Percentiles rank a stretch among this genome's conserved stretches.
Evolutionary conservation across 495 filamentous ascomycete genomes (phyloP).

Genomic region (Neurospora sp.): DNA sequence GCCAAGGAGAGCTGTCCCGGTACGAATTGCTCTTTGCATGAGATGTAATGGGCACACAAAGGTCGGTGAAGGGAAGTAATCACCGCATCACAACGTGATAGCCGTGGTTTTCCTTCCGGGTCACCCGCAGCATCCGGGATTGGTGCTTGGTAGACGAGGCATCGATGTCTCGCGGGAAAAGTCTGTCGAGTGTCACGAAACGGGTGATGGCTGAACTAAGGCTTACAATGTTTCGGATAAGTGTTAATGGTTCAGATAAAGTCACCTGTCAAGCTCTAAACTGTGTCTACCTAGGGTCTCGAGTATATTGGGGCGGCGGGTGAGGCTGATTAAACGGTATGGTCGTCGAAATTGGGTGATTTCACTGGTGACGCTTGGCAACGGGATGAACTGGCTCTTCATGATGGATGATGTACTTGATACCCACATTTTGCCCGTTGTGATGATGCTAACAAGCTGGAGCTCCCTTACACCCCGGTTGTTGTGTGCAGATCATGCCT

Average conservation of each 20-base stretch:
- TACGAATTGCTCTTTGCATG: not conserved
- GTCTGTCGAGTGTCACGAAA: not conserved
- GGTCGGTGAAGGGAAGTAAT: slow-evolving; percentile 12
- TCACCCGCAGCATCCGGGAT: not conserved
- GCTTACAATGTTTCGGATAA: not conserved
- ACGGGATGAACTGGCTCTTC: not conserved
- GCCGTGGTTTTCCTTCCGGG: not conserved
- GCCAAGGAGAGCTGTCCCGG: not conserved
- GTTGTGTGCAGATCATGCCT: not conserved
- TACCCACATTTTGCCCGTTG: not conserved
- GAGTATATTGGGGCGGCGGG: not conserved
- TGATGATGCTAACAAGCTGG: not conserved
- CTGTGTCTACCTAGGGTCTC: not conserved
- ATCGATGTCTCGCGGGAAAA: not conserved
- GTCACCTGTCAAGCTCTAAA: not conserved
- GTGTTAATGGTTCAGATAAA: not conserved
- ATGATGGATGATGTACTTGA: not conserved
- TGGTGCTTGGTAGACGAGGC: not conserved
- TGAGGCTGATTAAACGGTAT: not conserved
- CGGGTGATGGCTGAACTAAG: not conserved
- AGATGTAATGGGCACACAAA: slow-evolving; percentile 7
- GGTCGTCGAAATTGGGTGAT: not conserved
- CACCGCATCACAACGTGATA: slow-evolving; percentile 1
- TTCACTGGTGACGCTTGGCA: not conserved
- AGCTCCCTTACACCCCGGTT: not conserved